Evolutionary conservation across 805 yeast species (phyloP).

Genomic region (Blastobotrys parvus): DNA sequence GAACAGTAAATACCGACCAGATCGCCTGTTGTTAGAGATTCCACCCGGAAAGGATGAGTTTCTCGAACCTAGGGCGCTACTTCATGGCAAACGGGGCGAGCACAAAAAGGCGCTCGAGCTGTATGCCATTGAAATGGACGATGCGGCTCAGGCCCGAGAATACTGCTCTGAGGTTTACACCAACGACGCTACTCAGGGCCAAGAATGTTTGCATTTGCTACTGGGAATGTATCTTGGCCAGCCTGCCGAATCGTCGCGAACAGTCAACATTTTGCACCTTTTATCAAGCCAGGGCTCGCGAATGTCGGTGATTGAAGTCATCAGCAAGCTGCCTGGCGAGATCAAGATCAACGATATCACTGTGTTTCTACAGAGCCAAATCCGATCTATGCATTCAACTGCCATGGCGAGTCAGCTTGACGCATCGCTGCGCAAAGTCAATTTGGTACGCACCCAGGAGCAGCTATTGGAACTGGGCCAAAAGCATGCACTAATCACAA

Average conservation of each 20-base stretch:
- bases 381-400: constrained; percentile 34
- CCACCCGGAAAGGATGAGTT: constrained; percentile 13
- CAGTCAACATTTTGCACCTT: constrained; percentile 31
- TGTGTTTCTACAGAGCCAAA: constrained; percentile 36
- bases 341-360: constrained; percentile 39
- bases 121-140: constrained; percentile 47
- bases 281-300: constrained; percentile 39
- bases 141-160: constrained; percentile 47
- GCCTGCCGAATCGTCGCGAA: constrained; percentile 1
- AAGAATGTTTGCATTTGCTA: constrained; percentile 39
- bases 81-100: constrained; percentile 50
- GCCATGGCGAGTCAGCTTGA: constrained; percentile 36
- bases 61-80: constrained; percentile 43
- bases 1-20: constrained; percentile 34
- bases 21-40: constrained; percentile 27
- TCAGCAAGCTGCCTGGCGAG: constrained; percentile 44
- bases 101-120: constrained; percentile 59
- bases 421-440: constrained; percentile 46
- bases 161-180: constrained; percentile 49
- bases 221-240: constrained; percentile 33
- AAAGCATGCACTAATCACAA: constrained; percentile 32
- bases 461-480: constrained; percentile 33
- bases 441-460: constrained; percentile 40
- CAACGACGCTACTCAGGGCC: constrained; percentile 33
- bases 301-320: constrained; percentile 37